Evolutionary conservation across 345 rosid species (phyloP), one percentile per base, ranked within the genome.

Genomic region (Turritis glabra): DNA sequence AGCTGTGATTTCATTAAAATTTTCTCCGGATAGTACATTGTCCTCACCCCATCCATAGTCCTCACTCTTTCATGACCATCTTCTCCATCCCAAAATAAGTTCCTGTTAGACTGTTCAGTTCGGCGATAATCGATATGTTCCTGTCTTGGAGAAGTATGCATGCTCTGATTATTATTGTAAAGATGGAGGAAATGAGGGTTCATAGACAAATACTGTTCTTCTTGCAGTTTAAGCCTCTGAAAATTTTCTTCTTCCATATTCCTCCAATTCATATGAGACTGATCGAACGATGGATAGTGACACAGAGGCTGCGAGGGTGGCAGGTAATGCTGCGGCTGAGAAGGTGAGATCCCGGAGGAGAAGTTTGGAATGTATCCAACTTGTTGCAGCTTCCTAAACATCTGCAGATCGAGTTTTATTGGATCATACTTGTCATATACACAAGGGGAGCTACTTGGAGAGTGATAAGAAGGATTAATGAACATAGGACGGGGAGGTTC

Each of bases 1-100:
- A 83, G 56, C 30, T 55, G 86, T 5, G 90, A 78, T 84, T 93
- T 85, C 75, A 86, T 83, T 22, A 86, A 65, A 72, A 85, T 84
- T 84, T 86, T 91, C 76, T 88, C 90, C 7, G 91, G 86, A 74
- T 80, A 84, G 55, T 43, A 73, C 64, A 76, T 82, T 52, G 67
- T 85, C 51, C 83, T 84, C 19, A 72, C 62, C 55, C 77, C 84
- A 50, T 84, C 84, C 27, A 84, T n/a, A 73, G 80, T 76, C 71
- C 81, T 84, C 48, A 82, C 38, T 47, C 62, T 67, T 2, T 80
- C 82, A 74, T 71, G 68, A 35, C 75, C 75, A 38, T 72, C 74
- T 75, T 68, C 69, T 41, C 79, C 80, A 53, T 62, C 33, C 78
- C 84, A 82, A 64, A 73, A 81, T 58, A 72, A 47, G 75, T 78